Percentiles rank a stretch among this genome's conserved stretches.
Conservation (phyloP, 139 green algal genomes). For the Spirogloea muscicola region DNA sequence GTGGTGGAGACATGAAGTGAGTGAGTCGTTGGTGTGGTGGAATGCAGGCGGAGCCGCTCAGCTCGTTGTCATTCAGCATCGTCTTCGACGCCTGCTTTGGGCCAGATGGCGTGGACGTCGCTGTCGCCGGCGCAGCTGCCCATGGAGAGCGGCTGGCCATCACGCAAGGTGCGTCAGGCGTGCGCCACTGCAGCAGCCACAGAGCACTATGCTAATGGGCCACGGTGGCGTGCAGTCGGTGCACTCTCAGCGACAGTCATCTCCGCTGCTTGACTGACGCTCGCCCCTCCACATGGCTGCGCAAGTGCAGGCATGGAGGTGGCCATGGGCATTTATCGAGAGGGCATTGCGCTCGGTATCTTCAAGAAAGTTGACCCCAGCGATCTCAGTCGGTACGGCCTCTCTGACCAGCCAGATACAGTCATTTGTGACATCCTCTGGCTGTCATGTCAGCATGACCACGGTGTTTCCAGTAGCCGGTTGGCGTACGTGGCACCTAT, state of each 20-base stretch:
- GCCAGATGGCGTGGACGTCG: background rate
- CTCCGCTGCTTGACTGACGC: background rate
- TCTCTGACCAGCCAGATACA: background rate
- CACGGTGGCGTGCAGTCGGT: no score
- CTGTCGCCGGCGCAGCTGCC: background rate
- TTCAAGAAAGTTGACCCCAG: conserved; percentile 1
- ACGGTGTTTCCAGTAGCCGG: no score
- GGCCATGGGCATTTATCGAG: conserved; percentile 9
- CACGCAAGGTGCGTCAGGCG: conserved; percentile 8
- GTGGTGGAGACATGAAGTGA: background rate
- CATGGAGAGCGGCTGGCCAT: background rate
- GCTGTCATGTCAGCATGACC: background rate
- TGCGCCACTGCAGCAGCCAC: background rate
- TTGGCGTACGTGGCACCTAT: no score
- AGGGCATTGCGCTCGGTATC: background rate
- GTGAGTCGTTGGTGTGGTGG: no score
- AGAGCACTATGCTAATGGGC: no score
- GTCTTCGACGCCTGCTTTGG: conserved; percentile 30
- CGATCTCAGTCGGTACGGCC: conserved; percentile 9
- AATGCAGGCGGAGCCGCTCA: no score
- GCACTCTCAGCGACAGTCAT: background rate
- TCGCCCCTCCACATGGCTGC: no score
- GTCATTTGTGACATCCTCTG: background rate
- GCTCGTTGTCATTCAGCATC: conserved; percentile 7
- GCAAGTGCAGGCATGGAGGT: conserved; percentile 10